A percentile compares a stretch with the other conserved stretches of the same genome.
Conservation (phyloP, 2,329 filamentous ascomycete genomes). For the Colletotrichum brevisporum region DNA sequence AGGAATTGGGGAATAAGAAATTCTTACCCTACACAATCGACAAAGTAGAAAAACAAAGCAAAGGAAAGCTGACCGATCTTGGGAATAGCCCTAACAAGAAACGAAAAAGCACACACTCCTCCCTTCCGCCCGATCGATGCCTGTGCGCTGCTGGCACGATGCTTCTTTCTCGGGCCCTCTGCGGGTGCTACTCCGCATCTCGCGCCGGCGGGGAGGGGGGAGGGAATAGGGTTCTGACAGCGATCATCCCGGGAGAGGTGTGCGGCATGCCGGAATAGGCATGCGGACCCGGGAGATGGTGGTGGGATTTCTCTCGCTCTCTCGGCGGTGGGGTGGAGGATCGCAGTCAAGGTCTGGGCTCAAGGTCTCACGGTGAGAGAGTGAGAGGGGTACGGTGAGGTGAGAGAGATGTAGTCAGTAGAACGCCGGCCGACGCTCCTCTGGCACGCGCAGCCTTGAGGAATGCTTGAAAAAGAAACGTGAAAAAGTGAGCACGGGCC, state of each 20-base stretch:
- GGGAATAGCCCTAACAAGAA: slow-evolving; percentile 13
- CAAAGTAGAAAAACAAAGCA: too few species aligned
- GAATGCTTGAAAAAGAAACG: slow-evolving; percentile 33
- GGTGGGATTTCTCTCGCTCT: slow-evolving; percentile 12
- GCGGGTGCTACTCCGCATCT: slow-evolving; percentile 23
- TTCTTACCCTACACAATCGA: too few species aligned
- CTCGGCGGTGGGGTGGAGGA: not conserved
- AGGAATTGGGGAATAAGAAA: not conserved
- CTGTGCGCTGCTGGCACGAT: slow-evolving; percentile 5
- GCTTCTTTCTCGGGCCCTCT: not conserved
- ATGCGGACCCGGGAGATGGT: slow-evolving; percentile 31
- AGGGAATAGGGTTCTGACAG: slow-evolving; percentile 36
- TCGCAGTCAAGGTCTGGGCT: not conserved
- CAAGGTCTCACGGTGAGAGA: not conserved
- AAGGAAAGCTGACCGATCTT: slow-evolving; percentile 4
- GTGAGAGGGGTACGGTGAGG: not conserved
- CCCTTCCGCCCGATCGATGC: slow-evolving; percentile 8
- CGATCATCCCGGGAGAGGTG: slow-evolving; percentile 31
- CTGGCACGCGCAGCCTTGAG: slow-evolving; percentile 14
- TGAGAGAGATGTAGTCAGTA: too few species aligned
- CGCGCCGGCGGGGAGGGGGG: not conserved
- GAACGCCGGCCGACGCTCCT: not conserved
- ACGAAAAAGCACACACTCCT: not conserved
- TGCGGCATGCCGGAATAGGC: slow-evolving; percentile 29
- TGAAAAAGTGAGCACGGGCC: not conserved